phyloP scores from a whole-genome alignment of 768 basidiomycete species.

The Tylopilus sp. region DNA sequence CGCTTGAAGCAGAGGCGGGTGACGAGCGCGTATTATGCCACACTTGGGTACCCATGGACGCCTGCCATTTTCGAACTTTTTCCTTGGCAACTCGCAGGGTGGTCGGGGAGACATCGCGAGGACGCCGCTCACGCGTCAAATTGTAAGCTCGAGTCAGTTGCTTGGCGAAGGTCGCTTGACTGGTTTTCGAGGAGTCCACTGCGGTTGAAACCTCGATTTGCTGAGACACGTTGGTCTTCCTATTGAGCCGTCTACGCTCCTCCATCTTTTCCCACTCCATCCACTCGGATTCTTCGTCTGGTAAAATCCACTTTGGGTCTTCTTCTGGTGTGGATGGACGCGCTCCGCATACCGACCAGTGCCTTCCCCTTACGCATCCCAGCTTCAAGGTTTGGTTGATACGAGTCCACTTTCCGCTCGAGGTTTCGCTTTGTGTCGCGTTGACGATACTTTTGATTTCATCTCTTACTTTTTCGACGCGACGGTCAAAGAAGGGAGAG shows the following conservation, averaged over 20 bases:
- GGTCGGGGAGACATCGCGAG: conserved; percentile 22
- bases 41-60: conserved; percentile 20
- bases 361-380: conserved; percentile 37
- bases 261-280: conserved; percentile 39
- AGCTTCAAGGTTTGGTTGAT: conserved; percentile 39
- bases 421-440: conserved; percentile 36
- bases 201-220: neutral
- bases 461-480: conserved; percentile 32
- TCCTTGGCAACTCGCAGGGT: conserved; percentile 29
- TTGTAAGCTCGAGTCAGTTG: neutral
- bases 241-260: conserved; percentile 16
- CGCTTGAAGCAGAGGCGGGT: neutral
- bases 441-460: conserved; percentile 35
- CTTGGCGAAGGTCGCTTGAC: neutral
- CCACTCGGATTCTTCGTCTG: conserved; percentile 50
- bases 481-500: conserved; percentile 28
- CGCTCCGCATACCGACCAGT: conserved; percentile 23
- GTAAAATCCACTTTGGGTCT: conserved; percentile 34
- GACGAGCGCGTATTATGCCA: conserved; percentile 9
- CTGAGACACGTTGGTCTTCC: conserved; percentile 14
- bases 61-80: conserved; percentile 38
- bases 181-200: conserved; percentile 5
- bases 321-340: conserved; percentile 22
- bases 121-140: conserved; percentile 1
- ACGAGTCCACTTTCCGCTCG: conserved; percentile 46